Evolutionary conservation across 371 early-diverging fungal genomes (phyloP).

Genomic region (Capniomyces stellatus): DNA sequence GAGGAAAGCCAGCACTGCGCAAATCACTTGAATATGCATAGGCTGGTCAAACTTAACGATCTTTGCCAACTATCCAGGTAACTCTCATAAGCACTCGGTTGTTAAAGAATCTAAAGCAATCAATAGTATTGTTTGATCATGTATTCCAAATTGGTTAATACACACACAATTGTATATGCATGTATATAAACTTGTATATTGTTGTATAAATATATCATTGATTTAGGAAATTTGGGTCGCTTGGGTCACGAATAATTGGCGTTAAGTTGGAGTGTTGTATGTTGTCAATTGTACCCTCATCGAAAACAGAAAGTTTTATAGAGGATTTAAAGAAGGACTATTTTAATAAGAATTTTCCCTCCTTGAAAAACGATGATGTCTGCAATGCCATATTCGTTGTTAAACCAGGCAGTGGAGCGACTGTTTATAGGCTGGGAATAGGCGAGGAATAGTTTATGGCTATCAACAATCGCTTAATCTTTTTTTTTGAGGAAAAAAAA

Average conservation of each 20-base stretch:
- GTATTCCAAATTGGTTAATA: too few relatives aligned
- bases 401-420: slow-evolving; percentile 14
- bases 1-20: slow-evolving; percentile 74
- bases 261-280: slow-evolving; percentile 95
- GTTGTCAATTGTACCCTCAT: slow-evolving; percentile 57
- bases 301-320: slow-evolving; percentile 41
- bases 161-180: too few relatives aligned
- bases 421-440: too few relatives aligned
- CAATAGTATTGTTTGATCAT: too few relatives aligned
- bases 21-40: slow-evolving; percentile 61
- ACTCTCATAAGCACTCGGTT: too few relatives aligned
- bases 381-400: slow-evolving; percentile 12
- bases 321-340: slow-evolving; percentile 43
- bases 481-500: too few relatives aligned
- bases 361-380: slow-evolving; percentile 8
- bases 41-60: slow-evolving; percentile 72
- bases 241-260: slow-evolving; percentile 76
- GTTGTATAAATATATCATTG: too few relatives aligned
- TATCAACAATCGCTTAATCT: too few relatives aligned
- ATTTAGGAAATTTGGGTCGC: slow-evolving; percentile 51
- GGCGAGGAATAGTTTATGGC: too few relatives aligned
- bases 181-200: too few relatives aligned
- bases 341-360: slow-evolving; percentile 16
- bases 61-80: slow-evolving; percentile 48
- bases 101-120: too few relatives aligned